These are phyloP conservation scores for Paecilomyces niveus DNA, from an alignment of 2,329 filamentous ascomycete genomes.

Conservation along the genomic window DNA sequence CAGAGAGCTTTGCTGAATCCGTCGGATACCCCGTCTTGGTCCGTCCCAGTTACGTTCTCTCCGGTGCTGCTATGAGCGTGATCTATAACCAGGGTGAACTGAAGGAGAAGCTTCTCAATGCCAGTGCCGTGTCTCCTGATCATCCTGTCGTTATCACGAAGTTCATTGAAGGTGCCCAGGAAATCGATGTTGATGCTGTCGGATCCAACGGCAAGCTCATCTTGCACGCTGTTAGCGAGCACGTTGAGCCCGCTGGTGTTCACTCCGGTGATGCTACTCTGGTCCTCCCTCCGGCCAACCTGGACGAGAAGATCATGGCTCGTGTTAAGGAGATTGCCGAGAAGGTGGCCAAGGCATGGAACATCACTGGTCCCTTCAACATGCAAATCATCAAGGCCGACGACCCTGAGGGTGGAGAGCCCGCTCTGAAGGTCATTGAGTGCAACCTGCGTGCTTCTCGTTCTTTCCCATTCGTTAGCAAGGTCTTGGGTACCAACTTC, in stretches of 20 bases:
- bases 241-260: conserved; percentile 94
- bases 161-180: conserved; percentile 93
- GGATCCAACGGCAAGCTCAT: conserved; percentile 79
- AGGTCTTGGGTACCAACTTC: conserved; percentile 94
- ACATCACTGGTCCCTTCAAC: conserved; percentile 97
- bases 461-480: conserved; percentile 97
- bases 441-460: conserved; percentile 96
- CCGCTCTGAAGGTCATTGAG: conserved; percentile 89
- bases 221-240: conserved; percentile 87
- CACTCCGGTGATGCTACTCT: conserved; percentile 97
- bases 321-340: conserved; percentile 92
- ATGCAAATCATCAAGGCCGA: conserved; percentile 99
- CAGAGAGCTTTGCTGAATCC: conserved; percentile 74
- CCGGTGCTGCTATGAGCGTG: conserved; percentile 96
- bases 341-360: conserved; percentile 96
- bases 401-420: conserved; percentile 64
- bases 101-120: conserved; percentile 89
- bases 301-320: conserved; percentile 69
- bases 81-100: conserved; percentile 83
- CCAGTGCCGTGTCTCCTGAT: conserved; percentile 84
- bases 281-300: conserved; percentile 75
- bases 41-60: conserved; percentile 90
- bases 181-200: conserved; percentile 95
- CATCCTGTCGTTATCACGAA: conserved; percentile 98
- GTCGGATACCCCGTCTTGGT: conserved; percentile 94